Evolutionary conservation across 805 yeast genomes (phyloP), one percentile per base, ranked within the genome.

Genomic region (Debaryomyces tyrocola): DNA sequence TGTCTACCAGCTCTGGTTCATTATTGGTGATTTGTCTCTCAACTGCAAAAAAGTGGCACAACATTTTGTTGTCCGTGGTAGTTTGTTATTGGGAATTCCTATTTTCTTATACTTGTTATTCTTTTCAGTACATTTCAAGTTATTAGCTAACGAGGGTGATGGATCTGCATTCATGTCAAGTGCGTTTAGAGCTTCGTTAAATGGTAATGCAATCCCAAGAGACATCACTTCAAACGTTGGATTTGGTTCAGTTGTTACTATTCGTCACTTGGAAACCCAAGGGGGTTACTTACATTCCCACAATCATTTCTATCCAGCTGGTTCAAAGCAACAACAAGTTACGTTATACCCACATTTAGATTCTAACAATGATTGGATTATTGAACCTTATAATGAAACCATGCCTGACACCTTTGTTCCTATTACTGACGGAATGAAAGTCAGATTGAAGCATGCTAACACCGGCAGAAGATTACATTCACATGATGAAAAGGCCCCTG

Each of bases 201-300:
- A 66, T 3, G 89, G 85, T 43, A 78, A 84, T 55, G 65, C 63
- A 7, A 78, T 87, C 46, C 92, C 92, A 48, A 63, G 57, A 27
- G 62, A 78, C 47, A 80, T 87, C 33, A 57, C 62, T 34, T 85
- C 87, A 11, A 79, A 82, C 42, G 91, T 87, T 39, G 94, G 94
- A 53, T 80, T 83, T 50, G 85, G 87, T 31, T 86, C 92, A 4
- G 63, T 68, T 7, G 77, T 87, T 24, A 75, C 90, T 33, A 54
- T 87, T 34, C 85, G 85, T 60, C 96, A 87, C 59, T 51, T 79
- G 28, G 80, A 79, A 51, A 84, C 92, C 33, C 77, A 76, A 55
- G 94, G 91, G 54, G 94, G 94, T 41, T 87, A 87, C 65, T 74
- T 87, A 56, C 96, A 87, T 64, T 85, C 92, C n/a, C 96, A 87